These are phyloP conservation scores for Nemophila menziesii DNA, from an alignment of 257 asterid species.

Conservation along the genomic window DNA sequence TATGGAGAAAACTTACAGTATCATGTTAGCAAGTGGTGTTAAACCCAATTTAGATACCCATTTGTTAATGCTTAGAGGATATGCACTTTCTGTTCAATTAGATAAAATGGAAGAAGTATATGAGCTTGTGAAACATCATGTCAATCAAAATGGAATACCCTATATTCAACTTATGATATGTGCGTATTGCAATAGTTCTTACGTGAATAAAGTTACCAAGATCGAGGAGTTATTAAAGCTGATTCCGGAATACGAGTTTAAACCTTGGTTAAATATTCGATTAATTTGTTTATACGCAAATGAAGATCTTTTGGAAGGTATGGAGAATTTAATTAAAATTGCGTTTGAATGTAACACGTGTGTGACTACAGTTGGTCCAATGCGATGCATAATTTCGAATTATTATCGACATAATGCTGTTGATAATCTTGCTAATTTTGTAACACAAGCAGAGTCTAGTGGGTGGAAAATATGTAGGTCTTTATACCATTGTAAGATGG, in stretches of 20 bases:
- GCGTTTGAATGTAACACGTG: conserved; percentile 48
- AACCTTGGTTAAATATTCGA: conserved; percentile 56
- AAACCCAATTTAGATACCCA: conserved; percentile 38
- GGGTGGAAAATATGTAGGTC: conserved; percentile 75
- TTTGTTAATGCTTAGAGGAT: conserved; percentile 74
- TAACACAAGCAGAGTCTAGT: conserved; percentile 44
- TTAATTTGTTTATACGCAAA: conserved; percentile 66
- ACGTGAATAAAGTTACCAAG: conserved; percentile 38
- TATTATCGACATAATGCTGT: conserved; percentile 64
- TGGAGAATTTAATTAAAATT: conserved; percentile 49
- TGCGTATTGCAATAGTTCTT: conserved; percentile 60
- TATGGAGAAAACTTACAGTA: conserved; percentile 53
- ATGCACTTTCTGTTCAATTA: conserved; percentile 57
- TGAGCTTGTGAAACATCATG: conserved; percentile 37
- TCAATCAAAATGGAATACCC: conserved; percentile 21
- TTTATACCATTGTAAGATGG: conserved; percentile 81
- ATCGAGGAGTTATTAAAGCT: conserved; percentile 41
- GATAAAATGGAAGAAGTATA: conserved; percentile 72
- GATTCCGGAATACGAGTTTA: conserved; percentile 48
- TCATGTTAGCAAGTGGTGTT: conserved; percentile 38
- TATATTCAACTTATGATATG: conserved; percentile 55
- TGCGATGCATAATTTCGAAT: conserved; percentile 50
- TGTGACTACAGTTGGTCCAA: conserved; percentile 26
- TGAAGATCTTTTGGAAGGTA: conserved; percentile 47
- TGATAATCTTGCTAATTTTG: conserved; percentile 60